Percentiles rank a stretch among this genome's conserved stretches.
Evolutionary conservation across 1,284 basidiomycete genomes (phyloP).

Genomic region (Trametes pubescens): DNA sequence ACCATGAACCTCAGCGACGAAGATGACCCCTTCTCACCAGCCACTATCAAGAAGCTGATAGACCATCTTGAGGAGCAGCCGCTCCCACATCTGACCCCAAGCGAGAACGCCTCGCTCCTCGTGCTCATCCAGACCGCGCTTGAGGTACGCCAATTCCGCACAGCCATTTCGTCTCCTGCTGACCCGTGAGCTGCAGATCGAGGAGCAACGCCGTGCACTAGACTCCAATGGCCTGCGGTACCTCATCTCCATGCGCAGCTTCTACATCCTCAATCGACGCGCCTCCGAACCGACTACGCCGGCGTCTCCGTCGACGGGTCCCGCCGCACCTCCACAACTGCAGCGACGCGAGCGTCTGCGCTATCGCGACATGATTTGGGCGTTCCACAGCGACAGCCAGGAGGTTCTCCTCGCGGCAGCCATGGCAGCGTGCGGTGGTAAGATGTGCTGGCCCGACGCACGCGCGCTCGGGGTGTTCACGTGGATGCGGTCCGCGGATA

Average conservation of each 20-base stretch:
- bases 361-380: slow-evolving; percentile 95
- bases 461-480: slow-evolving; percentile 86
- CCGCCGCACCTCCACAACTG: slow-evolving; percentile 46
- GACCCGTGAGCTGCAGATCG: slow-evolving; percentile 61
- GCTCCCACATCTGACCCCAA: slow-evolving; percentile 74
- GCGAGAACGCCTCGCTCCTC: slow-evolving; percentile 83
- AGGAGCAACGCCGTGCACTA: slow-evolving; percentile 85
- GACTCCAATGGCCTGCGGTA: slow-evolving; percentile 92
- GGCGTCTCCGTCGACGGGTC: slow-evolving; percentile 39
- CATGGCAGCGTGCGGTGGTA: slow-evolving; percentile 75
- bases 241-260: slow-evolving; percentile 87
- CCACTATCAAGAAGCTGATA: slow-evolving; percentile 68
- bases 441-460: slow-evolving; percentile 90
- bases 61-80: slow-evolving; percentile 68
- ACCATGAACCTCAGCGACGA: slow-evolving; percentile 43
- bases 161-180: background rate
- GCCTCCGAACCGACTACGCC: slow-evolving; percentile 58
- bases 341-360: slow-evolving; percentile 76
- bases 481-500: slow-evolving; percentile 85
- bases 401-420: slow-evolving; percentile 82
- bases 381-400: slow-evolving; percentile 93
- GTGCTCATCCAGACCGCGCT: slow-evolving; percentile 86
- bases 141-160: slow-evolving; percentile 61
- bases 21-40: slow-evolving; percentile 69
- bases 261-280: slow-evolving; percentile 78